These are phyloP conservation scores for Colletotrichum falcatum DNA, from an alignment of 2,329 filamentous ascomycete species.

Conservation along the genomic window DNA sequence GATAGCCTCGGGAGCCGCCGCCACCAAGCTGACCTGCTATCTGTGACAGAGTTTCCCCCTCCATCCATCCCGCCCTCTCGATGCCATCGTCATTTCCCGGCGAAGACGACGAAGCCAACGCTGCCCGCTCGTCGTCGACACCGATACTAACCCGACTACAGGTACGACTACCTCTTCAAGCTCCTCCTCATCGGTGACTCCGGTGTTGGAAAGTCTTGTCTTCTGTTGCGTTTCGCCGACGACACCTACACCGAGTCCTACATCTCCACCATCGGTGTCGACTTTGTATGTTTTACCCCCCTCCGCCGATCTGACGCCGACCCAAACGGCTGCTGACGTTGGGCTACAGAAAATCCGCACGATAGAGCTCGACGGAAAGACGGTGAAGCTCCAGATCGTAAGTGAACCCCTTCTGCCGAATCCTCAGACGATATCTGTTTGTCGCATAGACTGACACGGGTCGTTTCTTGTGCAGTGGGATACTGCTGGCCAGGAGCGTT, in stretches of 20 bases:
- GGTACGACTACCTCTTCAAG: conserved; percentile 99
- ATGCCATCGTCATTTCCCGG: conserved; percentile 8
- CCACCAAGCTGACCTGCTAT: conserved; percentile 43
- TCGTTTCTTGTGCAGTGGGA: conserved; percentile 79
- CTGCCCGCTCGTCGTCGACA: conserved; percentile 13
- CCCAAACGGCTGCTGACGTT: conserved; percentile 32
- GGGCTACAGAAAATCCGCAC: conserved; percentile 93
- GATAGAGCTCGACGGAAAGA: conserved; percentile 99
- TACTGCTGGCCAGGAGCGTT: conserved; percentile 98
- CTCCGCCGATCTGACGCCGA: background rate
- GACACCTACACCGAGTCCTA: conserved; percentile 99
- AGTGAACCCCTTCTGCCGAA: conserved; percentile 51
- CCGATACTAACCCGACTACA: conserved; percentile 55
- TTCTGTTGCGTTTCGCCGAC: conserved; percentile 97
- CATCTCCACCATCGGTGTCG: conserved; percentile 99
- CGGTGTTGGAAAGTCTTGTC: conserved; percentile 99
- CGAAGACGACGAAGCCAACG: conserved; percentile 22
- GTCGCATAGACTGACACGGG: conserved; percentile 45
- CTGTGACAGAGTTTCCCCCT: conserved; percentile 23
- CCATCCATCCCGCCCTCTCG: conserved; percentile 16
- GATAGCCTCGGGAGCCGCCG: conserved; percentile 25
- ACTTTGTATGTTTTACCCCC: conserved; percentile 78
- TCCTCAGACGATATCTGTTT: background rate
- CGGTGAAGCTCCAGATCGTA: conserved; percentile 99
- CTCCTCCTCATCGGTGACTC: conserved; percentile 99